Evolutionary conservation across 1,284 basidiomycete species (phyloP).

Genomic region (Spongispora temasekensis): DNA sequence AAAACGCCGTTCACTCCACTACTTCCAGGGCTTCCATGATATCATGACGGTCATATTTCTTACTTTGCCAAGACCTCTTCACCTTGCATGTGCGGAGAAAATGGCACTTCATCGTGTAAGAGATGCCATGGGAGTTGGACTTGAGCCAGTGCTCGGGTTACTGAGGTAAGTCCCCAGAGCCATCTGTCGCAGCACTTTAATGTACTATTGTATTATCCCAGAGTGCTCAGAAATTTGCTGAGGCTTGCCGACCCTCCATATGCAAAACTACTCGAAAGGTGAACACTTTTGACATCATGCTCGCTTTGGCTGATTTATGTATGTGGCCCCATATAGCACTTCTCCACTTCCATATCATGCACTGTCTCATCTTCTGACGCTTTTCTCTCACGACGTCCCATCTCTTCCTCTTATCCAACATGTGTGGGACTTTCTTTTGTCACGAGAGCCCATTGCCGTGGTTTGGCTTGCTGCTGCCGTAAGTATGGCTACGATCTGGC

Average conservation of each 20-base stretch:
- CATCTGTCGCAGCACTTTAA: not conserved
- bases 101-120: conserved; percentile 81
- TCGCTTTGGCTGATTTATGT: conserved; percentile 4
- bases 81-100: conserved; percentile 63
- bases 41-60: conserved; percentile 86
- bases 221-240: conserved; percentile 71
- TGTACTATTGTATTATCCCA: conserved; percentile 27
- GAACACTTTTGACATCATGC: conserved; percentile 23
- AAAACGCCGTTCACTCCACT: conserved; percentile 70
- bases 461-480: conserved; percentile 86
- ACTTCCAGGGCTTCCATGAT: conserved; percentile 97
- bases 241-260: conserved; percentile 72
- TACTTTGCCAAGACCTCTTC: conserved; percentile 65
- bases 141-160: conserved; percentile 85
- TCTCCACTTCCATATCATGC: conserved; percentile 84
- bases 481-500: conserved; percentile 35
- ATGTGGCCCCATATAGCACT: conserved; percentile 35
- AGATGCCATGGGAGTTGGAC: conserved; percentile 84
- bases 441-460: conserved; percentile 76
- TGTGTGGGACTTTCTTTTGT: conserved; percentile 85
- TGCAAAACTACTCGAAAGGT: conserved; percentile 68
- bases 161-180: conserved; percentile 53
- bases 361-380: conserved; percentile 85
- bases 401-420: conserved; percentile 83
- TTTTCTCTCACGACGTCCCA: conserved; percentile 90